phyloP scores from a whole-genome alignment of 1,284 basidiomycete species.

The Albatrellus sp. region DNA sequence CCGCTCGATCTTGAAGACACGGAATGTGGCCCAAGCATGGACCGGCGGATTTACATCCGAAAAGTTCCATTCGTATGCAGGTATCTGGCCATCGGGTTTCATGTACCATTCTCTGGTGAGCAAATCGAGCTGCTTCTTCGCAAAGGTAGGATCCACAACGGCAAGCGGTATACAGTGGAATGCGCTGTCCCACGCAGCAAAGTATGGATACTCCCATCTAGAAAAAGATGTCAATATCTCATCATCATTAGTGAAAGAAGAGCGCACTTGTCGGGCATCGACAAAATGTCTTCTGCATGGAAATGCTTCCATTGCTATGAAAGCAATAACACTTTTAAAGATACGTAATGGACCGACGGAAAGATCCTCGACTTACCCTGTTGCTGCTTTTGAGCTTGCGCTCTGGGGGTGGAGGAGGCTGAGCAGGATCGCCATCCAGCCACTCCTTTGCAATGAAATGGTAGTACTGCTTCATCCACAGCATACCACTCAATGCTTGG shows the following conservation, averaged over 20 bases:
- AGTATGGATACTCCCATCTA: conserved; percentile 97
- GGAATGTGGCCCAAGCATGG: conserved; percentile 95
- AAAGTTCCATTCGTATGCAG: conserved; percentile 99
- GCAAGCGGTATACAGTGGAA: conserved; percentile 98
- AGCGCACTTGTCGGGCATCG: conserved; percentile 92
- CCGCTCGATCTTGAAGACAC: conserved; percentile 96
- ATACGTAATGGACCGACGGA: neutral
- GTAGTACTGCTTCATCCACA: conserved; percentile 98
- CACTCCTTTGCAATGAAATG: conserved; percentile 94
- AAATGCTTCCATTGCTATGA: conserved; percentile 85
- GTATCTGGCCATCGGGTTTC: conserved; percentile 96
- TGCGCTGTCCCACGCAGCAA: conserved; percentile 90
- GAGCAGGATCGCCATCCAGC: conserved; percentile 89
- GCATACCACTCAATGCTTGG: conserved; percentile 96
- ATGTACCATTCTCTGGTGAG: conserved; percentile 98
- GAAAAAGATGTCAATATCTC: neutral
- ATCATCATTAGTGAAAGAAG: neutral
- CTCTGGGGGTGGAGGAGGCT: conserved; percentile 87
- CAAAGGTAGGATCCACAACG: conserved; percentile 88
- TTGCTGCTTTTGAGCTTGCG: conserved; percentile 75
- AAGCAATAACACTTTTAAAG: neutral
- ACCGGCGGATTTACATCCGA: conserved; percentile 95
- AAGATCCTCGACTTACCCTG: conserved; percentile 32
- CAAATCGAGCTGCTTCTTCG: conserved; percentile 94
- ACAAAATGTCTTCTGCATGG: conserved; percentile 90